Evolutionary conservation across 1,139 yeast genomes (phyloP), one percentile per base, ranked within the genome.

Genomic region (Geotrichum bryndzae): DNA sequence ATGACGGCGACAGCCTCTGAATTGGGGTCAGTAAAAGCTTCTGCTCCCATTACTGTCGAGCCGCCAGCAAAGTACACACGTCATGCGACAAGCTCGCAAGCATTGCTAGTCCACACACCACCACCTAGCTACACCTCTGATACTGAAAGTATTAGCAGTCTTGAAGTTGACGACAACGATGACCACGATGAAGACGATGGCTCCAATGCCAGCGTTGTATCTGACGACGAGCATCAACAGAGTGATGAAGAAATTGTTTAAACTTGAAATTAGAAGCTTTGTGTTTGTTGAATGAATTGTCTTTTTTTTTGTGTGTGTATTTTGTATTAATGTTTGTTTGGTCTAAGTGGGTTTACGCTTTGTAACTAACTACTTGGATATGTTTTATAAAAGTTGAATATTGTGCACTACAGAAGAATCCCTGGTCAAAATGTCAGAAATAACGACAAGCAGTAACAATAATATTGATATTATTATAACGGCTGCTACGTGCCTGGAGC

Each of bases 61-160:
- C 48, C 46, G 45, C 63, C 33, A 2, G 53, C 54, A 5, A 56
- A 52, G 27, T 56, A 53, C 27, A 45, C 54, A 7, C 48, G 56
- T 48, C 57, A 58, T n/a, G 54, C 63, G 18, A 35, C 66, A 60
- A n/a, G 65, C 60, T 25, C 66, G 29, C 60, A 53, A 25, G 54
- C 61, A 3, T 35, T 59, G 52, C 23, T 59, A 27, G 57, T 45
- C 25, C 62, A 56, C 25, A 59, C 70, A 2, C 71, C 70, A 8
- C 72, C 72, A 2, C 72, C 72, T 2, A 67, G 71, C 55, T 69
- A 69, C 61, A 60, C 66, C 1, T 68, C 71, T 1, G 68, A 67
- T 41, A 65, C 61, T 7, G 64, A 64, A 22, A 55, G 63, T 23
- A 25, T 52, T 8, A 52, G 54, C n/a, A 48, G 56, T 31, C 29